Evolutionary conservation across 2,329 filamentous ascomycete species (phyloP).

Genomic region (Calonectria multiphialidica): DNA sequence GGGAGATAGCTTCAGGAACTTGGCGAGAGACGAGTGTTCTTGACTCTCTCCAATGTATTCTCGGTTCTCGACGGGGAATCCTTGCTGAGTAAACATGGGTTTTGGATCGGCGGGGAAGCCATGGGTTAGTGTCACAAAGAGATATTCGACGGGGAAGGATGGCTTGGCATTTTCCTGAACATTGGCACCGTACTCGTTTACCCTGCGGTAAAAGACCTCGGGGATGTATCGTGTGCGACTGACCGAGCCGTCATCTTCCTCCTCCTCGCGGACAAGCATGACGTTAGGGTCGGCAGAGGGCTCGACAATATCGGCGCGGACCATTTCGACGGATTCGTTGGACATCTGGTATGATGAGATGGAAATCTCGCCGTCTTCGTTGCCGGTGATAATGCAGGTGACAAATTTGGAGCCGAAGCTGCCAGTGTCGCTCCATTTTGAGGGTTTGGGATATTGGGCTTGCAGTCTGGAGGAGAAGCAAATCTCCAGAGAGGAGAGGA

Average conservation of each 20-base stretch:
- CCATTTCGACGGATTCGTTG: conserved; percentile 97
- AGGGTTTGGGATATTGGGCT: conserved; percentile 87
- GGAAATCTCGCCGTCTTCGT: conserved; percentile 87
- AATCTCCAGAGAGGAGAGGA: conserved; percentile 91
- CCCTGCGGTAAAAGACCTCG: conserved; percentile 94
- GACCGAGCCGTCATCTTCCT: conserved; percentile 79
- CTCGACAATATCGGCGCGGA: conserved; percentile 92
- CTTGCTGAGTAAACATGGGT: conserved; percentile 79
- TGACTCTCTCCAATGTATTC: conserved; percentile 88
- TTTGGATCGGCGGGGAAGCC: conserved; percentile 88
- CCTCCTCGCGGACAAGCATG: conserved; percentile 95
- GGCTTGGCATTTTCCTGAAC: conserved; percentile 98
- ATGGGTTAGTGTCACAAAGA: conserved; percentile 95
- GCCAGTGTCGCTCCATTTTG: conserved; percentile 97
- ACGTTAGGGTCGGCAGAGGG: conserved; percentile 92
- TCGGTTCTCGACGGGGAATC: conserved; percentile 93
- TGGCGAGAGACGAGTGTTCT: conserved; percentile 76
- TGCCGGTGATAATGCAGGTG: conserved; percentile 94
- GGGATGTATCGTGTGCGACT: conserved; percentile 90
- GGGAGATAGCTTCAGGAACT: conserved; percentile 73
- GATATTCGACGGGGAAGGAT: conserved; percentile 94
- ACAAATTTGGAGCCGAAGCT: conserved; percentile 97
- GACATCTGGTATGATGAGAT: conserved; percentile 96
- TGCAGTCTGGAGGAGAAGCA: conserved; percentile 90
- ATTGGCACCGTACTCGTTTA: conserved; percentile 96